phyloP scores from a whole-genome alignment of 2,329 filamentous ascomycete species.

The Elsinoe perseae region DNA sequence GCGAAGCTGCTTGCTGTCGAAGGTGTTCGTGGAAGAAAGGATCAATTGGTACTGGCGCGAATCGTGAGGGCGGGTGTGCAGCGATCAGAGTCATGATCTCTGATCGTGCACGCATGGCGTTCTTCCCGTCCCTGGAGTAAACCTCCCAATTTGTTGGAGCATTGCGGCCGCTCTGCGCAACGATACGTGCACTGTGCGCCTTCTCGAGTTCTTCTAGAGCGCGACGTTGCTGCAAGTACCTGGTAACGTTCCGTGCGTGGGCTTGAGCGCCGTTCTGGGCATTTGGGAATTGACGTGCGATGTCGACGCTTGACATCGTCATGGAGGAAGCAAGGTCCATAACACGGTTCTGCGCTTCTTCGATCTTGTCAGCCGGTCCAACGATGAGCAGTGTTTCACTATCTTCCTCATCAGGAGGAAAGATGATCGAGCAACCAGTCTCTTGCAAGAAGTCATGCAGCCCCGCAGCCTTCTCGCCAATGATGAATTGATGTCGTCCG shows the following conservation, averaged over 20 bases:
- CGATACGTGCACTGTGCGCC: constrained; percentile 76
- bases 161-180: constrained; percentile 62
- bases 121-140: constrained; percentile 79
- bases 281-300: constrained; percentile 69
- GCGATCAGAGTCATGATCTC: constrained; percentile 68
- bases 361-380: constrained; percentile 66
- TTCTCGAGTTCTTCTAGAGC: constrained; percentile 78
- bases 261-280: constrained; percentile 63
- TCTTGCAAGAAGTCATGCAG: constrained; percentile 80
- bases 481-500: constrained; percentile 88
- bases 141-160: constrained; percentile 77
- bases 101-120: constrained; percentile 64
- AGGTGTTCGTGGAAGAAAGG: constrained; percentile 73
- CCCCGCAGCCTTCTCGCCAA: constrained; percentile 72
- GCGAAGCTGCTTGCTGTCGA: constrained; percentile 54
- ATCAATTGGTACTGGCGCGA: constrained; percentile 61
- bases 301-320: constrained; percentile 75
- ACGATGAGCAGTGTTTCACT: constrained; percentile 79
- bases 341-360: constrained; percentile 69
- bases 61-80: constrained; percentile 64
- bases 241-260: constrained; percentile 79
- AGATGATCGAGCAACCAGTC: constrained; percentile 81
- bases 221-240: constrained; percentile 74
- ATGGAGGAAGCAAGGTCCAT: constrained; percentile 84
- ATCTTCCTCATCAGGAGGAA: constrained; percentile 68